A percentile compares a stretch with the other conserved stretches of the same genome.
Evolutionary conservation across 2,329 filamentous ascomycete genomes (phyloP).

Genomic region (Penicillium nordicum): DNA sequence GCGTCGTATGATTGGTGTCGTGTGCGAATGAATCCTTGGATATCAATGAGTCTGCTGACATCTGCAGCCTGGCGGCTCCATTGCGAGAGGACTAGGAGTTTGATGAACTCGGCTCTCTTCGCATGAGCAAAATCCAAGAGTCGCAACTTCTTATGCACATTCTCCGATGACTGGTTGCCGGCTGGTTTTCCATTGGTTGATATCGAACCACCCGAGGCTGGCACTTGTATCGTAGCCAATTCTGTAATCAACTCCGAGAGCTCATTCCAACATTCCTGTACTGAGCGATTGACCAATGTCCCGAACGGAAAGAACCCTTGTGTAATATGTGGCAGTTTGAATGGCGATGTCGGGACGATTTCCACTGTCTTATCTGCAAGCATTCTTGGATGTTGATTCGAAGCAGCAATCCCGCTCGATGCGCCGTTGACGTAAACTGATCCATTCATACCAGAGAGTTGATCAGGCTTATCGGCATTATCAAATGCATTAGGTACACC

Average conservation of each 20-base stretch:
- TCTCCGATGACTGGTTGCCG: slow-evolving; percentile 51
- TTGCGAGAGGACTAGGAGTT: slow-evolving; percentile 82
- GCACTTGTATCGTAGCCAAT: slow-evolving; percentile 65
- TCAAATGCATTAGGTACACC: slow-evolving; percentile 17
- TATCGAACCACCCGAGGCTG: slow-evolving; percentile 25
- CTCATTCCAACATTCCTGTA: slow-evolving; percentile 78
- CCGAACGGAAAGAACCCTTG: slow-evolving; percentile 73
- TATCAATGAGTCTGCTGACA: slow-evolving; percentile 83
- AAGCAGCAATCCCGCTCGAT: slow-evolving; percentile 12
- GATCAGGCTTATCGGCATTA: slow-evolving; percentile 15
- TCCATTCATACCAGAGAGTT: slow-evolving; percentile 22
- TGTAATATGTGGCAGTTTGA: slow-evolving; percentile 65
- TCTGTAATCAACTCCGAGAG: slow-evolving; percentile 67
- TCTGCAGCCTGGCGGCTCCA: slow-evolving; percentile 79
- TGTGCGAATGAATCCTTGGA: slow-evolving; percentile 69
- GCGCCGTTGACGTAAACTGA: slow-evolving; percentile 29
- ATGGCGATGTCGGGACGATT: slow-evolving; percentile 33
- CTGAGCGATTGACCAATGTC: slow-evolving; percentile 70
- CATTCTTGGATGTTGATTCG: slow-evolving; percentile 11
- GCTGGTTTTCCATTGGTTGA: slow-evolving; percentile 27
- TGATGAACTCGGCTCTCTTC: slow-evolving; percentile 84
- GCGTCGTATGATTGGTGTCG: slow-evolving; percentile 60
- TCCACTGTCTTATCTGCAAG: slow-evolving; percentile 3
- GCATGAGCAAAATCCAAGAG: slow-evolving; percentile 75
- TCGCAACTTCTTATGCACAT: slow-evolving; percentile 69